These are phyloP conservation scores for Aureobasidium pullulans DNA, from an alignment of 2,329 filamentous ascomycete species.

Conservation along the genomic window DNA sequence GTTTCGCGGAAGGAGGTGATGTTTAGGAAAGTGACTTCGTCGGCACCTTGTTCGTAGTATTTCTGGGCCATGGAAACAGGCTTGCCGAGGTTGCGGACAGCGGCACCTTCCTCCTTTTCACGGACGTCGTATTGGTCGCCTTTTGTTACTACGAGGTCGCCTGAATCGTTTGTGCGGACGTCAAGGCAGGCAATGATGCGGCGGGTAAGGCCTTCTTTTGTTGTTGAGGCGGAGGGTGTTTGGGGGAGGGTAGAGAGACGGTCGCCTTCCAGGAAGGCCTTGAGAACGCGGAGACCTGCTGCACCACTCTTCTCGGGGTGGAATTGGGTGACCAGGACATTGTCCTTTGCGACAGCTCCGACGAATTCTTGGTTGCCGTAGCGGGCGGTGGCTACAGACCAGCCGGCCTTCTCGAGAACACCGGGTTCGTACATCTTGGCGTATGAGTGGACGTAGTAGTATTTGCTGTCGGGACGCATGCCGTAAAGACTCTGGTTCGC, in stretches of 20 bases:
- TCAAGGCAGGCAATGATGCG: slow-evolving; percentile 94
- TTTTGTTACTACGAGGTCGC: slow-evolving; percentile 95
- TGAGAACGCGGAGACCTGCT: slow-evolving; percentile 75
- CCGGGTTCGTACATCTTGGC: slow-evolving; percentile 69
- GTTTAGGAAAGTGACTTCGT: slow-evolving; percentile 96
- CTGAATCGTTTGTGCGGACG: slow-evolving; percentile 86
- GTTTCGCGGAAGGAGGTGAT: slow-evolving; percentile 97
- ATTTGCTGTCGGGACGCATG: slow-evolving; percentile 74
- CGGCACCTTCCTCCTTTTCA: slow-evolving; percentile 62
- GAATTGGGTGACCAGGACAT: slow-evolving; percentile 89
- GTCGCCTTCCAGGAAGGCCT: slow-evolving; percentile 75
- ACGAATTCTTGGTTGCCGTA: slow-evolving; percentile 89
- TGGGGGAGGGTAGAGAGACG: slow-evolving; percentile 48
- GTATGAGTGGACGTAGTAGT: slow-evolving; percentile 98
- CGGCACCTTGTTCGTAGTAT: slow-evolving; percentile 94
- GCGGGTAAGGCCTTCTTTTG: slow-evolving; percentile 69
- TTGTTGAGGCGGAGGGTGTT: slow-evolving; percentile 22
- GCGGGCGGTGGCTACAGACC: slow-evolving; percentile 82
- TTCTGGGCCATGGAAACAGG: slow-evolving; percentile 87
- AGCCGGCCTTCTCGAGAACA: slow-evolving; percentile 71
- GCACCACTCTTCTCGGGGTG: slow-evolving; percentile 96
- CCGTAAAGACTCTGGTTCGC: slow-evolving; percentile 61
- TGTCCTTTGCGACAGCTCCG: slow-evolving; percentile 77
- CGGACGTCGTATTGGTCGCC: slow-evolving; percentile 98
- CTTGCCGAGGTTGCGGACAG: slow-evolving; percentile 90